These are phyloP conservation scores for Leccinum fibrillosum DNA, from an alignment of 768 basidiomycete genomes.

Conservation along the genomic window DNA sequence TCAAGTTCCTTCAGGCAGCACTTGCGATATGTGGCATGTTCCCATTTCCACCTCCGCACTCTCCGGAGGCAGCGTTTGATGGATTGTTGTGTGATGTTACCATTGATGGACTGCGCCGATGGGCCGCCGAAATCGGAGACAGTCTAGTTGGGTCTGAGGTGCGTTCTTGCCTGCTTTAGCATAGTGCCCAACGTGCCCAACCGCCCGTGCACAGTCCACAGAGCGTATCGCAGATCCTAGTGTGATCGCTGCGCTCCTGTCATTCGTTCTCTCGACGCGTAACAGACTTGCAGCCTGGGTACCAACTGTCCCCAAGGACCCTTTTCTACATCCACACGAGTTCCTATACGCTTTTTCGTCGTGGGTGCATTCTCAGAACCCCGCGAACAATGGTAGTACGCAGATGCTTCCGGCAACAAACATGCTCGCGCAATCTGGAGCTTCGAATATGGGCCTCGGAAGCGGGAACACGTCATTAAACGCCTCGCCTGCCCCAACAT, in stretches of 20 bases:
- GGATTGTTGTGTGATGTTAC: slow-evolving; percentile 79
- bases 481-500: slow-evolving; percentile 16
- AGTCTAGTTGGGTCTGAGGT: slow-evolving; percentile 62
- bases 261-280: slow-evolving; percentile 61
- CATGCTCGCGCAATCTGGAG: slow-evolving; percentile 17
- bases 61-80: slow-evolving; percentile 36
- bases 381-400: slow-evolving; percentile 13
- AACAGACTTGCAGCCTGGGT: slow-evolving; percentile 63
- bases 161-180: slow-evolving; percentile 7
- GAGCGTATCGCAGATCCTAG: slow-evolving; percentile 73
- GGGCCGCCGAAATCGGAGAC: slow-evolving; percentile 66
- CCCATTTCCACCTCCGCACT: slow-evolving; percentile 23
- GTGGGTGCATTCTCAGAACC: slow-evolving; percentile 22
- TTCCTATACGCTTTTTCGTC: slow-evolving; percentile 50
- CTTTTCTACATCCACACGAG: slow-evolving; percentile 65
- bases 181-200: slow-evolving; percentile 1
- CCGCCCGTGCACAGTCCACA: slow-evolving; percentile 45
- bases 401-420: slow-evolving; percentile 31
- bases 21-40: slow-evolving; percentile 72
- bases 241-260: slow-evolving; percentile 67
- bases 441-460: slow-evolving; percentile 10
- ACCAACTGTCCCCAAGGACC: slow-evolving; percentile 63
- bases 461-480: slow-evolving; percentile 15
- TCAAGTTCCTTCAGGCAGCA: slow-evolving; percentile 70
- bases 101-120: slow-evolving; percentile 64